Percentiles rank a stretch among this genome's conserved stretches.
These are phyloP conservation scores for Globisporangium cylindrosporum DNA, from an alignment of 352 stramenopile species.

Conservation along the genomic window DNA sequence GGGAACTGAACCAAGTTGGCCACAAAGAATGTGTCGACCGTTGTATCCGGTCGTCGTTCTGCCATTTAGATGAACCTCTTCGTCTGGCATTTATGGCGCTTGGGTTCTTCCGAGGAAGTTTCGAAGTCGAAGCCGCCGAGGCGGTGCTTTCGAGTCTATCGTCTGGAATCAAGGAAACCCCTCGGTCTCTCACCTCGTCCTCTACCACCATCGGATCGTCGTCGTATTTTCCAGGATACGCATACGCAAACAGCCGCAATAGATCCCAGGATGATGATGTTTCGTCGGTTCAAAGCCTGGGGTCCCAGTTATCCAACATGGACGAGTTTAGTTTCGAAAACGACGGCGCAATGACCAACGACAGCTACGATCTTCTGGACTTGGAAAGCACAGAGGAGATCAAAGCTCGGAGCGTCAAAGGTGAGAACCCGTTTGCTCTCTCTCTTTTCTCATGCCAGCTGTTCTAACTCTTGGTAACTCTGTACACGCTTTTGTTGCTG, in stretches of 20 bases:
- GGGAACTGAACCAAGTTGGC: slow-evolving; percentile 67
- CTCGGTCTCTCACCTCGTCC: slow-evolving; percentile 27
- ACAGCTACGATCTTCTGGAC: slow-evolving; percentile 76
- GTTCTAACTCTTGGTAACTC: not conserved
- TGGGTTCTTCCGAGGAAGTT: slow-evolving; percentile 77
- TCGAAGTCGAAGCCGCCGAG: slow-evolving; percentile 65
- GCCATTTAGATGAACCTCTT: slow-evolving; percentile 63
- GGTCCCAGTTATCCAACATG: slow-evolving; percentile 63
- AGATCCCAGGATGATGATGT: slow-evolving; percentile 43
- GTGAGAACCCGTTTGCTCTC: slow-evolving; percentile 11
- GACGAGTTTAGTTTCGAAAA: slow-evolving; percentile 75
- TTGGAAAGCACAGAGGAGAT: slow-evolving; percentile 68
- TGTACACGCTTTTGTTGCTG: not conserved
- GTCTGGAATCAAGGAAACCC: slow-evolving; percentile 18
- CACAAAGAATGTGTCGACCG: slow-evolving; percentile 78
- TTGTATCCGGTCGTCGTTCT: slow-evolving; percentile 82
- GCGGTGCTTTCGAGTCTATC: slow-evolving; percentile 62
- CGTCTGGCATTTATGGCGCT: slow-evolving; percentile 82
- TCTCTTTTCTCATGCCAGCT: not conserved
- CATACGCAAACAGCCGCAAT: slow-evolving; percentile 38
- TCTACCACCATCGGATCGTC: slow-evolving; percentile 28
- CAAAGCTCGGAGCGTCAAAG: slow-evolving; percentile 41
- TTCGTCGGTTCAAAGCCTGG: slow-evolving; percentile 54
- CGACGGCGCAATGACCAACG: slow-evolving; percentile 75
- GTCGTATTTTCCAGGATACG: slow-evolving; percentile 48